Conservation (phyloP, 805 yeast genomes). For the Ogataea paradorogensis region DNA sequence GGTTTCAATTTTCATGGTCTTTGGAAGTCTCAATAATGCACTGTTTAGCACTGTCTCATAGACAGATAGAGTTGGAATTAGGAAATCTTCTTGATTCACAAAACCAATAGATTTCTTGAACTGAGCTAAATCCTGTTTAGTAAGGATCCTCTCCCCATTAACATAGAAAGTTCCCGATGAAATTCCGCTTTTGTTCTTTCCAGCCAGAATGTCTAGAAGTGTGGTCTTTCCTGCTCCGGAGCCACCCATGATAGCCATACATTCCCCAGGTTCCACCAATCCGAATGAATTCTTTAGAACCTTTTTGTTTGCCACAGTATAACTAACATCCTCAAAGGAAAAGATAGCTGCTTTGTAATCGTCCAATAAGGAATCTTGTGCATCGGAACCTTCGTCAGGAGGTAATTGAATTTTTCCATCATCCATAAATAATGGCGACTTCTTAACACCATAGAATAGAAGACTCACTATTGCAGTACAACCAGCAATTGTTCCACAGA, state of each 20-base stretch:
- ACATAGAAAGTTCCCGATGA: slow-evolving; percentile 66
- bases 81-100: slow-evolving; percentile 92
- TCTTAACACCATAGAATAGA: slow-evolving; percentile 47
- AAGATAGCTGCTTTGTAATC: slow-evolving; percentile 67
- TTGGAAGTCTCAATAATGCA: slow-evolving; percentile 84
- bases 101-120: slow-evolving; percentile 78
- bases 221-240: slow-evolving; percentile 99
- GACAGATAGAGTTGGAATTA: slow-evolving; percentile 90
- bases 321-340: slow-evolving; percentile 70
- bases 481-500: slow-evolving; percentile 42
- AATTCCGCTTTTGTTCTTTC: slow-evolving; percentile 75
- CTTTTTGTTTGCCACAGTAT: slow-evolving; percentile 48
- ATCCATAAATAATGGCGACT: slow-evolving; percentile 58
- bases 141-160: slow-evolving; percentile 57
- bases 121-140: slow-evolving; percentile 35
- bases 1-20: slow-evolving; percentile 66
- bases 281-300: slow-evolving; percentile 72
- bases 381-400: slow-evolving; percentile 33
- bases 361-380: slow-evolving; percentile 38
- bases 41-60: slow-evolving; percentile 93
- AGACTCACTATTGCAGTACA: slow-evolving; percentile 42
- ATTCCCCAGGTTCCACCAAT: slow-evolving; percentile 78
- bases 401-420: slow-evolving; percentile 23
- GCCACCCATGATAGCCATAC: slow-evolving; percentile 96
- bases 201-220: slow-evolving; percentile 84